Conservation (phyloP, 176 grass and related monocot species). For the Hyparrhenia diplandra region DNA sequence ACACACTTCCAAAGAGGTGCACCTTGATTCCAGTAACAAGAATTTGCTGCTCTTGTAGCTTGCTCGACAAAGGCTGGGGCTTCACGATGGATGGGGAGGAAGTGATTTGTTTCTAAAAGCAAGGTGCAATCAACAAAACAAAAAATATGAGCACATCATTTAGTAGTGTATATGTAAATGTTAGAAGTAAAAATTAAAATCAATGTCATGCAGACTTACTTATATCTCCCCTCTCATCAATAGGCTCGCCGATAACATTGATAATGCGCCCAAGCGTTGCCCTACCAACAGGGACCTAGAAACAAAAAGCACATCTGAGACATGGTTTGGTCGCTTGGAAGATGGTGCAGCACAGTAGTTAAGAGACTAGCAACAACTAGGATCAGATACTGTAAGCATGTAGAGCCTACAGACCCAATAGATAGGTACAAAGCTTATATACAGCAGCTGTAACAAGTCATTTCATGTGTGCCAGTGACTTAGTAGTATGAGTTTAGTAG, state of each 20-base stretch:
- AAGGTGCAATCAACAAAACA: conserved; percentile 21
- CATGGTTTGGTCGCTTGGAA: not conserved
- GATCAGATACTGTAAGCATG: not conserved
- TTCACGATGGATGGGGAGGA: conserved; percentile 90
- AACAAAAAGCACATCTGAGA: not conserved
- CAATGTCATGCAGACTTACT: conserved; percentile 47
- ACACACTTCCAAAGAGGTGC: not conserved
- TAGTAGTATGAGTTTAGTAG: not conserved
- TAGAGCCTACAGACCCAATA: not conserved
- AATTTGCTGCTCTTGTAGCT: conserved; percentile 87
- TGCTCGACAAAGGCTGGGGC: conserved; percentile 92
- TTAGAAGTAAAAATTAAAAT: not conserved
- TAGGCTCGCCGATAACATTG: conserved; percentile 90
- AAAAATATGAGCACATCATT: not conserved
- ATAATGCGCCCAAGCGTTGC: conserved; percentile 91
- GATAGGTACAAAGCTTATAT: not conserved
- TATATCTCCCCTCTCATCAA: conserved; percentile 89
- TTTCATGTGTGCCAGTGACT: not conserved
- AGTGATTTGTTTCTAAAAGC: conserved; percentile 63
- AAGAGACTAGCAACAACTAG: not conserved
- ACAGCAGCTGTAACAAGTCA: not conserved
- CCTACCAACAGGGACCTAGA: conserved; percentile 86
- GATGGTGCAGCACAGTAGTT: not conserved
- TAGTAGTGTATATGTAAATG: not conserved
- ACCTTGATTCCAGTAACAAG: conserved; percentile 99